These are phyloP conservation scores for Mortierella sp. DNA, from an alignment of 371 early-diverging fungal genomes.

Conservation along the genomic window DNA sequence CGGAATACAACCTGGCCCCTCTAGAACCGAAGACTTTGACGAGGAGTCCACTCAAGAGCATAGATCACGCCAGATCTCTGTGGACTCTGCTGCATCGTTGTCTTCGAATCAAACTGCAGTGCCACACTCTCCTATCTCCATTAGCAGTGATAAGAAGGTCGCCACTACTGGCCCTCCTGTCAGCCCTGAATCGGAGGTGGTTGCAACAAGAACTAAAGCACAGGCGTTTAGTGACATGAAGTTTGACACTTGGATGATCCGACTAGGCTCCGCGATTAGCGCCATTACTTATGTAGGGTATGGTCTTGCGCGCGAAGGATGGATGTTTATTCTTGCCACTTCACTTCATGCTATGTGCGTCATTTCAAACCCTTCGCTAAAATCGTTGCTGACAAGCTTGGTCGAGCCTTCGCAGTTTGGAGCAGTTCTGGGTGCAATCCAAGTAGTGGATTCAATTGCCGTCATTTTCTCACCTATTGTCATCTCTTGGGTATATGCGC, in stretches of 20 bases:
- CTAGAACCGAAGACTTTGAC: not conserved
- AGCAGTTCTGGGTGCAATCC: constrained; percentile 62
- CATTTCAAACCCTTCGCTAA: constrained; percentile 60
- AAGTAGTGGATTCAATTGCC: constrained; percentile 63
- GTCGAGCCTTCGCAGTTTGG: constrained; percentile 65
- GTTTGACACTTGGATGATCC: constrained; percentile 64
- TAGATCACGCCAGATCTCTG: constrained; percentile 26
- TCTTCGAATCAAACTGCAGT: not conserved
- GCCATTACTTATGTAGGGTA: constrained; percentile 52
- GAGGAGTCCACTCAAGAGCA: not conserved
- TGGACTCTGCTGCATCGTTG: constrained; percentile 21
- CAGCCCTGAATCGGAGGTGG: not conserved
- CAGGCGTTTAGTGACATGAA: constrained; percentile 46
- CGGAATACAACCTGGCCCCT: not conserved
- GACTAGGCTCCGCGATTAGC: constrained; percentile 58
- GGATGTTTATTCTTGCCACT: constrained; percentile 46
- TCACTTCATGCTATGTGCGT: constrained; percentile 57
- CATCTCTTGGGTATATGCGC: constrained; percentile 59
- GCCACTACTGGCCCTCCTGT: not conserved
- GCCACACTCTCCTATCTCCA: not conserved
- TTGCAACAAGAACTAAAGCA: constrained; percentile 10
- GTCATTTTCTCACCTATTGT: constrained; percentile 55
- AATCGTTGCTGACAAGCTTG: constrained; percentile 59
- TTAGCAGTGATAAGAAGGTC: not conserved
- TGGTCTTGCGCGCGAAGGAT: constrained; percentile 48